Conservation (phyloP, 2,329 filamentous ascomycete genomes). For the Verruconis gallopava region DNA sequence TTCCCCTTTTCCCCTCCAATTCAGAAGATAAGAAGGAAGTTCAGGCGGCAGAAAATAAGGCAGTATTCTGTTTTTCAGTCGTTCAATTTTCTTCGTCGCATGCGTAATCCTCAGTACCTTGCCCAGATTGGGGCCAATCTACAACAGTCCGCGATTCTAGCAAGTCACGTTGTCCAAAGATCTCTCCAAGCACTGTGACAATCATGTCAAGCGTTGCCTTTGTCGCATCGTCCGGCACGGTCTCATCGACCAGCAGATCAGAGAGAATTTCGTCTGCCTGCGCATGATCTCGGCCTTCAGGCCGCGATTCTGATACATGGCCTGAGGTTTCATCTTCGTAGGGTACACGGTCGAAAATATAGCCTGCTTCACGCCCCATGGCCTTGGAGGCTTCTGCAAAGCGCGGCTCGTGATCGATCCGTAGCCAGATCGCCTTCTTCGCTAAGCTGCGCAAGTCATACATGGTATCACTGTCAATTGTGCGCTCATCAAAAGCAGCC, state of each 20-base stretch:
- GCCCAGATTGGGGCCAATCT: no score
- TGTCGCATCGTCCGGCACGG: slow-evolving; percentile 8
- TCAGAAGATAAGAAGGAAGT: no score
- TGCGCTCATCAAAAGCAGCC: slow-evolving; percentile 59
- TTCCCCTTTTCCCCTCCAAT: no score
- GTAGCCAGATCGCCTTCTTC: slow-evolving; percentile 55
- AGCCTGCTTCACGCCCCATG: slow-evolving; percentile 25
- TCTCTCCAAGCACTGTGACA: slow-evolving; percentile 72
- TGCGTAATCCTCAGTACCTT: no score
- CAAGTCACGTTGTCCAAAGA: slow-evolving; percentile 80
- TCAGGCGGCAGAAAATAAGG: no score
- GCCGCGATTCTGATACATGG: background rate
- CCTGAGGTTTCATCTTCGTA: slow-evolving; percentile 20
- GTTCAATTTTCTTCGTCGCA: no score
- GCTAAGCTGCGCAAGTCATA: slow-evolving; percentile 67
- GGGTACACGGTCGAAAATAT: slow-evolving; percentile 19
- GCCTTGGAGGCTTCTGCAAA: slow-evolving; percentile 30
- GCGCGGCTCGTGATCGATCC: slow-evolving; percentile 41
- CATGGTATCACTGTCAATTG: slow-evolving; percentile 63
- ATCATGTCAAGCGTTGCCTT: slow-evolving; percentile 84
- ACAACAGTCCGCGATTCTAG: slow-evolving; percentile 28
- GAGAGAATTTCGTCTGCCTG: slow-evolving; percentile 18
- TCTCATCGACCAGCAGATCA: slow-evolving; percentile 1
- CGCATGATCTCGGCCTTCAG: slow-evolving; percentile 14
- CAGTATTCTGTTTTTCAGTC: no score